Evolutionary conservation across 106 monocot species (phyloP), one percentile per base, ranked within the genome.

Genomic region (Narthecium ossifragum): DNA sequence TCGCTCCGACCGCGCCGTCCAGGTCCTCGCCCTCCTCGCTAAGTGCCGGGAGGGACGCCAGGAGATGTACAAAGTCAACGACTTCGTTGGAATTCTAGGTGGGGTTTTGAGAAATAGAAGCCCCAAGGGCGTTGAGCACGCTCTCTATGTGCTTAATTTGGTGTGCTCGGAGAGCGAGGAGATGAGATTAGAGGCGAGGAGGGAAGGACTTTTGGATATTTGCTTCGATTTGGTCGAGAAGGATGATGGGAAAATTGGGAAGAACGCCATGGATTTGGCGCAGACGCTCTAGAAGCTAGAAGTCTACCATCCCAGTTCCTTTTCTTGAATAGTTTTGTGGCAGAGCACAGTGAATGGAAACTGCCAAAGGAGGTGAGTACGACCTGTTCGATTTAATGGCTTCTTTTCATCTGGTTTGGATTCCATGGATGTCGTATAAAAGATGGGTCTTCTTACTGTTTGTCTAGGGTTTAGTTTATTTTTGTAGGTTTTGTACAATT

Each of bases 1-100:
- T 2, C 79, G 87, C 2, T 55, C 79, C 3, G 87, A 82, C 24
- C 57, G 87, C 58, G 87, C 87, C 18, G 63, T 78, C 15, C 75
- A 82, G 59, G 79, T 78, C 23, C 21, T 88, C 59, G 83, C 66
- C 10, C 51, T 72, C 17, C 43, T 88, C 9, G 82, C 64, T 26
- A 88, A 79, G 61, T 74, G 69, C 41, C 41, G 54, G 18, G 87
- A 83, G 31, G 87, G 87, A n/a, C 61, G 70, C 51, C 59, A 61
- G 10, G 79, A 68, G 69, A 75, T 88, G 68, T 51, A 46, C 34
- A 67, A 27, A 53, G 22, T 70, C n/a, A 50, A 62, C 0, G 61
- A 55, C 14, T 51, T 88, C 45, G 65, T 83, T 2, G 31, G 48
- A 28, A 56, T 69, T 34, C 39, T 88, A 56, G 46, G 38, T 8